Base-by-base conservation (phyloP, 2,329 filamentous ascomycete genomes). In the Bertia moriformis region DNA sequence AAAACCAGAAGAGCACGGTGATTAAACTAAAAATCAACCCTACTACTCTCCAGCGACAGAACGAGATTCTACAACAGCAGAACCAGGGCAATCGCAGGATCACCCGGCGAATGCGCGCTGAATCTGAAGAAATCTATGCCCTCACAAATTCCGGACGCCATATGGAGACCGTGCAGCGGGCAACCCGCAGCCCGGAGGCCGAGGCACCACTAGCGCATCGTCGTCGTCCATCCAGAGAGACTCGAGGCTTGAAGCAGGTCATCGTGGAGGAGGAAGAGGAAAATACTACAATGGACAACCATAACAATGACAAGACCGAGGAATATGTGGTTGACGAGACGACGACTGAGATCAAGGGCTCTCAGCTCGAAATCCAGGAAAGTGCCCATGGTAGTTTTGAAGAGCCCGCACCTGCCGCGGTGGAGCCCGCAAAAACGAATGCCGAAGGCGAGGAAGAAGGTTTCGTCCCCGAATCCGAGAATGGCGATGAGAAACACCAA, bases 1-100 rank as follows among this genome's bases (percentile, higher is more conserved):
- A 49, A 52, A 30, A 53, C 54, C 30, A 49, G 49, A 7, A 45
- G 50, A 18, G 43, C 43, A 4, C 48, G 48, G 17, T 53, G 44
- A 4, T 51, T 50, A 13, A 51, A 45, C 7, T 35, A 15, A 29
- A 29, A 29, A n/a, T 29, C 10, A 17, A 35, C 32, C n/a, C n/a
- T n/a, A n/a, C n/a, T n/a, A 18, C 43, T 48, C 49, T 38, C 39
- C 12, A 35, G 15, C 32, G 15, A 13, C 32, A 35, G 32, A n/a
- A n/a, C n/a, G n/a, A n/a, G n/a, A n/a, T n/a, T n/a, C n/a, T n/a
- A n/a, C n/a, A n/a, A n/a, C 32, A 7, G 7, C 15, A 14, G 10
- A 13, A 13, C 10, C 12, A 35, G 17, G 24, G 10, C 32, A 35
- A 10, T 7, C 12, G 32, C 12, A 7, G 32, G 15, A 35, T 18